Evolutionary conservation across 352 stramenopile genomes (phyloP).

Genomic region (Pythium sp.): DNA sequence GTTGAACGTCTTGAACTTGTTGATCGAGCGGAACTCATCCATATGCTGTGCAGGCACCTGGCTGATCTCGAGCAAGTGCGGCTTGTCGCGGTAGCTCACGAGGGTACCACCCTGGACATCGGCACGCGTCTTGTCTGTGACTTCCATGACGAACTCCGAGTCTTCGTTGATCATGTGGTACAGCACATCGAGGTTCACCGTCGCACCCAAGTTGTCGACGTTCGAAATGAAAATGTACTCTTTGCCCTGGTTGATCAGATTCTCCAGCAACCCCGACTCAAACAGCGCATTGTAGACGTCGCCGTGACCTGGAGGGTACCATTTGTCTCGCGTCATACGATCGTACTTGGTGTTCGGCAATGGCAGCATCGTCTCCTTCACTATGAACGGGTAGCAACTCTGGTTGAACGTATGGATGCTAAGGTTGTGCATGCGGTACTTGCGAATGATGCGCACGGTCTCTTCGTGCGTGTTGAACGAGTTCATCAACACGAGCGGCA

Average conservation of each 20-base stretch:
- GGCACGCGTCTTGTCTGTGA: constrained; percentile 92
- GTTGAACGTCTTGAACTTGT: constrained; percentile 98
- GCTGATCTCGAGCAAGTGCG: constrained; percentile 97
- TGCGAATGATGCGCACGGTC: constrained; percentile 96
- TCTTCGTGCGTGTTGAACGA: constrained; percentile 99
- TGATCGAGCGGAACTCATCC: constrained; percentile 92
- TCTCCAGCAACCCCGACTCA: constrained; percentile 95
- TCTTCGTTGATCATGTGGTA: constrained; percentile 98
- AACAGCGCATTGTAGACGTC: constrained; percentile 99
- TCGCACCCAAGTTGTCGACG: constrained; percentile 99
- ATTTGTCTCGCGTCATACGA: constrained; percentile 71
- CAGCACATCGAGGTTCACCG: constrained; percentile 96
- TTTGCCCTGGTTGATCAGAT: constrained; percentile 94
- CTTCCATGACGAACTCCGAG: constrained; percentile 99
- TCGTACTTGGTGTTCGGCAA: constrained; percentile 88
- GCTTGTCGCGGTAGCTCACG: constrained; percentile 88
- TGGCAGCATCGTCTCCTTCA: constrained; percentile 89
- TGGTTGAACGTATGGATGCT: constrained; percentile 95
- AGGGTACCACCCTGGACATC: constrained; percentile 91
- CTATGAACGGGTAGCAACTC: constrained; percentile 90
- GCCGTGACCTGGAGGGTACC: constrained; percentile 97
- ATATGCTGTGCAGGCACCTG: constrained; percentile 96
- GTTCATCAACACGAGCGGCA: constrained; percentile 99
- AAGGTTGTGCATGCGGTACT: constrained; percentile 96
- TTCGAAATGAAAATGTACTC: constrained; percentile 99